These are phyloP conservation scores for Mycena pura DNA, from an alignment of 768 basidiomycete genomes.

Conservation along the genomic window DNA sequence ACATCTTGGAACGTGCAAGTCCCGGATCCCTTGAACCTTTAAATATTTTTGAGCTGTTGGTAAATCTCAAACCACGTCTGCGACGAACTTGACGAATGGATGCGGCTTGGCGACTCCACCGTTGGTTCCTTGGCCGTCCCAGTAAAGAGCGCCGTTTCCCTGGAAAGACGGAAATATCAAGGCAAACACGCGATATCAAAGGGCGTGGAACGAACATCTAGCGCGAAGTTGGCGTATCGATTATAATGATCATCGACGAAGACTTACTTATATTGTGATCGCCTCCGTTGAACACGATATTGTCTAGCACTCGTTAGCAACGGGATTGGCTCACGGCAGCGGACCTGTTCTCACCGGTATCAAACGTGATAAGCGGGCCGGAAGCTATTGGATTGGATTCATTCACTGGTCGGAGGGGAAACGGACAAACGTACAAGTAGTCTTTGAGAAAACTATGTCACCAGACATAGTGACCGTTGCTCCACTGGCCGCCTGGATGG, in stretches of 20 bases:
- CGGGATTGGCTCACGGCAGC: no score
- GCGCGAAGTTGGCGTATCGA: no score
- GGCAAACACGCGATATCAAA: no score
- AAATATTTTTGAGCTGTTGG: no score
- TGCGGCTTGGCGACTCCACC: constrained; percentile 28
- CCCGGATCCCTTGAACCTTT: constrained; percentile 24
- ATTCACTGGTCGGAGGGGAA: no score
- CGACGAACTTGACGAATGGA: constrained; percentile 26
- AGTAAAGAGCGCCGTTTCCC: constrained; percentile 26
- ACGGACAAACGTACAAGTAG: constrained; percentile 1
- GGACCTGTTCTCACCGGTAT: no score
- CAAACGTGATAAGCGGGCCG: constrained; percentile 23
- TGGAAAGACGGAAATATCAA: background rate
- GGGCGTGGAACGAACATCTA: no score
- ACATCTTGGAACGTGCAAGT: constrained; percentile 25
- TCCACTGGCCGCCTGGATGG: constrained; percentile 43
- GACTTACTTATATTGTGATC: constrained; percentile 15
- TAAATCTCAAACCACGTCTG: background rate
- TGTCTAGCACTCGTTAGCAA: no score
- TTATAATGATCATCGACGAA: background rate
- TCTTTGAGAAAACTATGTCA: constrained; percentile 24
- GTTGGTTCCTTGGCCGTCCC: constrained; percentile 29
- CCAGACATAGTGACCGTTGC: constrained; percentile 28
- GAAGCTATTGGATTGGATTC: background rate
- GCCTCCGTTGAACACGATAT: constrained; percentile 24